These are phyloP conservation scores for Bocquillonia castaneifolia DNA, from an alignment of 441 rosid species.

Conservation along the genomic window DNA sequence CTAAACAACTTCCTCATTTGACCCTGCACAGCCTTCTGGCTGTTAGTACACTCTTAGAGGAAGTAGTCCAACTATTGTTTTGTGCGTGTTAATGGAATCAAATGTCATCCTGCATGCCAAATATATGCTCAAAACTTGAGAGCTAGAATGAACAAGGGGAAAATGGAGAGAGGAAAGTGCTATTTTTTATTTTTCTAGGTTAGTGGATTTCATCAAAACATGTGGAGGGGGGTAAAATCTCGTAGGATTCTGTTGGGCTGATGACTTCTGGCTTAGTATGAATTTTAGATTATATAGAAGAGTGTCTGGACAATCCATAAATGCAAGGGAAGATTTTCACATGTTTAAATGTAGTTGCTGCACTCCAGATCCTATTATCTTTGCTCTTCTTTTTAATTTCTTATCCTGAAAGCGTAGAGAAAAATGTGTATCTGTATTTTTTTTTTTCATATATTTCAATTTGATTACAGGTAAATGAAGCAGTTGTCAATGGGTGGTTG, in stretches of 20 bases:
- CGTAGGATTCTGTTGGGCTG: neutral
- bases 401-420: neutral
- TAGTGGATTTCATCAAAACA: neutral
- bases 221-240: neutral
- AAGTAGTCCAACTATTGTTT: neutral
- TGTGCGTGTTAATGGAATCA: neutral
- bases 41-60: neutral
- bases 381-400: neutral
- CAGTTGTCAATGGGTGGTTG: conserved; percentile 96
- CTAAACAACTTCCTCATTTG: neutral
- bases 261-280: neutral
- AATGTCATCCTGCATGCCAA: neutral
- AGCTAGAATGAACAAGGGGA: neutral
- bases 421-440: neutral
- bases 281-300: neutral
- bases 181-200: neutral
- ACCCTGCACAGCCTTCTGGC: neutral
- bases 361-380: neutral
- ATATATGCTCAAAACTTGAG: neutral
- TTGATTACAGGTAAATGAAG: conserved; percentile 80
- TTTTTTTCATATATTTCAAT: conserved; percentile 1
- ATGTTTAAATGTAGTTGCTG: neutral
- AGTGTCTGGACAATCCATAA: neutral
- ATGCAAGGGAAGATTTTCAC: neutral
- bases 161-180: neutral